Percentiles rank a stretch among this genome's conserved stretches.
These are phyloP conservation scores for Babesia ovata DNA, from an alignment of 169 alveolate genomes.

Conservation along the genomic window DNA sequence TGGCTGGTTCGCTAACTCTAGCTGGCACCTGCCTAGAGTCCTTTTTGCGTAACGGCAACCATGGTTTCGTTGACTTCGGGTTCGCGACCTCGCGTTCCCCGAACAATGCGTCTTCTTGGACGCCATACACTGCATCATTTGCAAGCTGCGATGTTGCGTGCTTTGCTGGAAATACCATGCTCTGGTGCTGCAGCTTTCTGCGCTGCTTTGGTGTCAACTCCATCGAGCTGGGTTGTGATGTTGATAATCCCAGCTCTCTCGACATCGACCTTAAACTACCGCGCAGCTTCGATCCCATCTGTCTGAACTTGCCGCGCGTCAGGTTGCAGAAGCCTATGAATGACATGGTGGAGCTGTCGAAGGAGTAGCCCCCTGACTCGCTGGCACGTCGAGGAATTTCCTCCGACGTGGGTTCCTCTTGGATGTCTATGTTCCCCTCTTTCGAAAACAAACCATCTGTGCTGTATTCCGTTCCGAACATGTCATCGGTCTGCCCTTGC, in stretches of 20 bases:
- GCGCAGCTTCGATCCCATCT: not conserved
- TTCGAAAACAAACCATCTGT: too few species aligned
- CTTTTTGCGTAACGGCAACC: not conserved
- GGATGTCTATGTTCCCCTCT: too few species aligned
- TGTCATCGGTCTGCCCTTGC: too few species aligned
- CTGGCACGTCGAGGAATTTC: too few species aligned
- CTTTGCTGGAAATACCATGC: not conserved
- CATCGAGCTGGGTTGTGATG: not conserved
- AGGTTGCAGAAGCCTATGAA: constrained; percentile 20
- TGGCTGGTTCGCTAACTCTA: too few species aligned
- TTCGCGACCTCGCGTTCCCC: not conserved
- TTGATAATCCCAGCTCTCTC: not conserved
- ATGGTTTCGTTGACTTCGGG: not conserved
- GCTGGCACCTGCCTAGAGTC: too few species aligned
- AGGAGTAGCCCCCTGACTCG: constrained; percentile 8
- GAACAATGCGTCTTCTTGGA: too few species aligned
- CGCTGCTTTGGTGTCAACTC: not conserved
- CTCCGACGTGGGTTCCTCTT: too few species aligned
- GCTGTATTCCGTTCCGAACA: too few species aligned
- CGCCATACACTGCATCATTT: not conserved
- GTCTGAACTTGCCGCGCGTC: constrained; percentile 5
- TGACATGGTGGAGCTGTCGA: constrained; percentile 55
- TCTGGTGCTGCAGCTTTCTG: not conserved
- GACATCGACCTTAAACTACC: not conserved
- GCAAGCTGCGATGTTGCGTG: not conserved